Evolutionary conservation across 1,284 basidiomycete genomes (phyloP), one percentile per base, ranked within the genome.

Genomic region (Fomitopsis palustris): DNA sequence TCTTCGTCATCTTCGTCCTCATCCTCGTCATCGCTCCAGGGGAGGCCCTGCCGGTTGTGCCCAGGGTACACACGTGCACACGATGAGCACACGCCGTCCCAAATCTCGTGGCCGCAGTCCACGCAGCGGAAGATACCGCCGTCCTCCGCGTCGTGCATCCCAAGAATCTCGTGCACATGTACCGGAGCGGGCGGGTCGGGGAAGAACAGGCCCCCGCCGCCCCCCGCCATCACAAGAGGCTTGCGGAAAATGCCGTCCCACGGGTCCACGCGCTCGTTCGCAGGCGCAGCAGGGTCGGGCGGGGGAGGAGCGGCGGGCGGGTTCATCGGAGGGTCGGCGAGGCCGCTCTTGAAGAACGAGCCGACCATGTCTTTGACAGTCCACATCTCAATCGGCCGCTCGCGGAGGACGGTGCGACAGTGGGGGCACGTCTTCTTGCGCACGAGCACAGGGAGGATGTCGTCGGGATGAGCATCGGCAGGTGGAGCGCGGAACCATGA

Each of bases 81-180:
- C 16, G 68, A 66, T 3, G 83, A 77, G 67, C 90, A 92, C 16
- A 76, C 67, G 1, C 86, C 86, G 60, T 78, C 81, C 80, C 79
- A 84, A 59, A 92, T 86, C 72, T 92, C 90, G 67, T 92, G 84
- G 77, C 84, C 78, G 65, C 90, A 92, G 42, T 86, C 84, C 12
- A 84, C 67, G 67, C 90, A 92, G n/a, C 90, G 80, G 64, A 83
- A 87, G 7, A 92, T 79, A 0, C 84, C 85, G 8, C 82, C 85
- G 61, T 92, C 89, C 64, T 89, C 87, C 12, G 75, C 77, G 65
- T 92, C 90, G 54, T 80, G 80, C 73, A 86, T 81, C 0, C 88
- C 88, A 64, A 84, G 70, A 9, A 61, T 77, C 72, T 59, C 69
- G 66, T 70, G 76, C 59, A 71, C 69, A 65, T 58, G 23, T n/a